A percentile compares a stretch with the other conserved stretches of the same genome.
phyloP scores from a whole-genome alignment of 2,329 filamentous ascomycete species.

The Fusarium oxysporum region DNA sequence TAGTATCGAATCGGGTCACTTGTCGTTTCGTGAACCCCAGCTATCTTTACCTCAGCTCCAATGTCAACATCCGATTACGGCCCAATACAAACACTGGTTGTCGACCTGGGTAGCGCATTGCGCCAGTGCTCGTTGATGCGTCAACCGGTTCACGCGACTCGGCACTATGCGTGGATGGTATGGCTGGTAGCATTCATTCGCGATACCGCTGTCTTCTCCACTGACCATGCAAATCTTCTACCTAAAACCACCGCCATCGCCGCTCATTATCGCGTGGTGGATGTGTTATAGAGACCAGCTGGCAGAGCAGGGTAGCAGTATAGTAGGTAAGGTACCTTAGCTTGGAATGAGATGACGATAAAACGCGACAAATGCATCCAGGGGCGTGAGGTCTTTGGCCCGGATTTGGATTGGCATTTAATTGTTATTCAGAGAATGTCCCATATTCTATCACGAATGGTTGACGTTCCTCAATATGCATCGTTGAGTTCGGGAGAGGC shows the following conservation, averaged over 20 bases:
- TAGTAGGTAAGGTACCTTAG: neutral
- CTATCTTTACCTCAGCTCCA: neutral
- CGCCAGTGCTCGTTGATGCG: slow-evolving; percentile 37
- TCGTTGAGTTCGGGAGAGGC: slow-evolving; percentile 26
- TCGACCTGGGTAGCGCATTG: slow-evolving; percentile 3
- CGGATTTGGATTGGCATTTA: slow-evolving; percentile 23
- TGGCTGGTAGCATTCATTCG: slow-evolving; percentile 20
- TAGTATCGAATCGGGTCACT: slow-evolving; percentile 26
- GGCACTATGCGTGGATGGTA: slow-evolving; percentile 1
- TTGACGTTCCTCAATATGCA: slow-evolving; percentile 35
- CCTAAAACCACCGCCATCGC: slow-evolving; percentile 36
- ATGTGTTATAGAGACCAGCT: slow-evolving; percentile 27
- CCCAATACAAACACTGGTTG: slow-evolving; percentile 8
- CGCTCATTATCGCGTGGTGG: slow-evolving; percentile 26
- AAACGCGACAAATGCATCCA: neutral
- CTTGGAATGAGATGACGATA: slow-evolving; percentile 13
- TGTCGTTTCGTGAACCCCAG: slow-evolving; percentile 34
- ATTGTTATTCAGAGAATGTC: slow-evolving; percentile 23
- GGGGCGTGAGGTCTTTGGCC: slow-evolving; percentile 19
- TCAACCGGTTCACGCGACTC: slow-evolving; percentile 35
- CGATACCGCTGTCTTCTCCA: slow-evolving; percentile 30
- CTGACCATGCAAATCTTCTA: slow-evolving; percentile 20
- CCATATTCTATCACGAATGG: slow-evolving; percentile 29
- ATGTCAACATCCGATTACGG: slow-evolving; percentile 22
- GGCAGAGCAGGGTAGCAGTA: slow-evolving; percentile 9